Evolutionary conservation across 2,329 filamentous ascomycete species (phyloP), one percentile per base, ranked within the genome.

Genomic region (Phialophora verrucosa): DNA sequence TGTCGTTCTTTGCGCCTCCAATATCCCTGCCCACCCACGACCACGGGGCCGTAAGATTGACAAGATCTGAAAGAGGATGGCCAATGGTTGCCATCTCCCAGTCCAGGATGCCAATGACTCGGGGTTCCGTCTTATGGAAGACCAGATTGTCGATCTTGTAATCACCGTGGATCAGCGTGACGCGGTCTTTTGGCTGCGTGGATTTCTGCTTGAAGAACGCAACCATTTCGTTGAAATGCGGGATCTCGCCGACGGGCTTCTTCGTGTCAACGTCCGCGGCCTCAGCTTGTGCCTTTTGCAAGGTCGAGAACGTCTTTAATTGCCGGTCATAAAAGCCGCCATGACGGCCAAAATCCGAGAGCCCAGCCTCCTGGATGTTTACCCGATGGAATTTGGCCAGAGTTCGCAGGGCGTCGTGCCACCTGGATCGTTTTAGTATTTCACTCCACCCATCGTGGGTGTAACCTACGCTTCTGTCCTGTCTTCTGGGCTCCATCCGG

Each of bases 71-170:
- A 25, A 98, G 85, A 0, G 95, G 95, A 77, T 99, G 94, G n/a
- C 95, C 95, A 62, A 97, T 89, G 0, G 95, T 98, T 42, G 92
- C 93, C 92, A 99, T 97, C 82, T 98, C 95, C 94, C 94, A 98
- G 80, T 99, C 95, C 5, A 98, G 81, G 62, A 98, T 93, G 3
- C 94, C 95, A 78, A 98, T 93, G 12, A 98, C 93, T 61, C 89
- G 84, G 5, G 93, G 88, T 77, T 94, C 90, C 0, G 91, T 93
- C 80, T 91, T 91, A 81, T 97, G 92, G 78, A 96, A 99, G 49
- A 95, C 88, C 71, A 94, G 78, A 73, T 95, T 95, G 77, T 95
- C 91, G 74, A 94, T 96, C 83, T 98, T 99, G 83, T 94, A 99
- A 78, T 99, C 95, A 42, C 95, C 95, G 75, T 98, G 95, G 32